Evolutionary conservation across 225 moss, liverwort and hornwort genomes (phyloP).

Genomic region (Bryum argenteum): DNA sequence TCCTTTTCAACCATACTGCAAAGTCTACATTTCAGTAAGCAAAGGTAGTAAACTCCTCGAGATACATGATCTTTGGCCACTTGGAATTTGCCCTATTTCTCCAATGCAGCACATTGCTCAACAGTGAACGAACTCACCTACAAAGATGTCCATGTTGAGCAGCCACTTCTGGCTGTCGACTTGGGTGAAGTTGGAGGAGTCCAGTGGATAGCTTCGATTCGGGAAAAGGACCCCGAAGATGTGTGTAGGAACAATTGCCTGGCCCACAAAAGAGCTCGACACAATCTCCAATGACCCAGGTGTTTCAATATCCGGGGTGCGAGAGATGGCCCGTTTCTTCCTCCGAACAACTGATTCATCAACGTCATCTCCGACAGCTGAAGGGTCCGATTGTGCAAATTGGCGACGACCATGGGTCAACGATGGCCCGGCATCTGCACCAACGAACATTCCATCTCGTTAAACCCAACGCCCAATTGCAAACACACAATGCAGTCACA

Average conservation of each 20-base stretch:
- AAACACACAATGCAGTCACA: neutral
- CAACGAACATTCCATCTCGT: neutral
- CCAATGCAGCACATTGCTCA: neutral
- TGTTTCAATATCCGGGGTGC: conserved; percentile 32
- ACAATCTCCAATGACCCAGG: conserved; percentile 41
- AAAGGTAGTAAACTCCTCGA: neutral
- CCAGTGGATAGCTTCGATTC: conserved; percentile 71
- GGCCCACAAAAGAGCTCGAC: conserved; percentile 52
- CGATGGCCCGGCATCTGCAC: conserved; percentile 44
- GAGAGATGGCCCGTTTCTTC: conserved; percentile 59
- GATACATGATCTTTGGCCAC: neutral
- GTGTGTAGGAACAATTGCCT: conserved; percentile 51
- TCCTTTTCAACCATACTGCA: neutral
- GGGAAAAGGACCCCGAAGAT: conserved; percentile 78
- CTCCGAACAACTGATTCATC: conserved; percentile 58
- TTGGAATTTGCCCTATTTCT: neutral
- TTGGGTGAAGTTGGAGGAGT: conserved; percentile 72
- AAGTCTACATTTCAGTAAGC: neutral
- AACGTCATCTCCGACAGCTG: conserved; percentile 51
- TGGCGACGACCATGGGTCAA: conserved; percentile 44
- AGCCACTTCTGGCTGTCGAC: conserved; percentile 71
- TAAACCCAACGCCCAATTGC: neutral
- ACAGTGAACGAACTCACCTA: conserved; percentile 45
- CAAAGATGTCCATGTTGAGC: conserved; percentile 71
- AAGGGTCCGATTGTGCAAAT: conserved; percentile 35